Conservation (phyloP, 1,284 basidiomycete genomes). For the Naganishia liquefaciens region DNA sequence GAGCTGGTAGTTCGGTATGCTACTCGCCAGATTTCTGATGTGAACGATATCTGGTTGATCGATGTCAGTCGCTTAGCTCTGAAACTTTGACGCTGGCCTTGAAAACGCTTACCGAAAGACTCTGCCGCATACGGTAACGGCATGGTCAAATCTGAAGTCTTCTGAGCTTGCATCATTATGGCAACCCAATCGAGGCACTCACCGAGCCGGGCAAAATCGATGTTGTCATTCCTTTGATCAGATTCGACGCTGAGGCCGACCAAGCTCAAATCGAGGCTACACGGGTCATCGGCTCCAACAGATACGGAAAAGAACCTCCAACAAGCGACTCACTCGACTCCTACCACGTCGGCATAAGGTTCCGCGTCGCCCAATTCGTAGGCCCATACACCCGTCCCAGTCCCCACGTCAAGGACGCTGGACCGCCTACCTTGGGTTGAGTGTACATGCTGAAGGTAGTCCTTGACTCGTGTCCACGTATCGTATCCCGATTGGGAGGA, state of each 20-base stretch:
- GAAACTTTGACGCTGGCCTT: background rate
- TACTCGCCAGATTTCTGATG: conserved; percentile 44
- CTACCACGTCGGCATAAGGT: conserved; percentile 29
- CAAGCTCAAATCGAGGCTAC: conserved; percentile 29
- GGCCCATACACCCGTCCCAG: conserved; percentile 32
- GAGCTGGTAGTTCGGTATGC: conserved; percentile 41
- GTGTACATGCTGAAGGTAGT: conserved; percentile 20
- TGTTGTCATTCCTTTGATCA: conserved; percentile 28
- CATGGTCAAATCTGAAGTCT: conserved; percentile 17
- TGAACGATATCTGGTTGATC: conserved; percentile 49
- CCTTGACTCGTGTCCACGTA: conserved; percentile 19
- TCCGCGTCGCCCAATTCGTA: conserved; percentile 26
- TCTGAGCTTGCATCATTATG: background rate
- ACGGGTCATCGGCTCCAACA: no score
- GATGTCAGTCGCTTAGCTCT: no score
- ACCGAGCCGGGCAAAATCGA: conserved; percentile 30
- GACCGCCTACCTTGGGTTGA: conserved; percentile 18
- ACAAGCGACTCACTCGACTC: conserved; percentile 29
- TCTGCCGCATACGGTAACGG: conserved; percentile 32
- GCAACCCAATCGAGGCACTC: background rate
- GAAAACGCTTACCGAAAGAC: conserved; percentile 28
- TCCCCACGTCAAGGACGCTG: conserved; percentile 31
- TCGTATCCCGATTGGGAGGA: conserved; percentile 27
- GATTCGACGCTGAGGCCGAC: conserved; percentile 30
- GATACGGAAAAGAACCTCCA: no score